These are phyloP conservation scores for Aspergillus tanneri DNA, from an alignment of 2,329 filamentous ascomycete species.

Conservation along the genomic window DNA sequence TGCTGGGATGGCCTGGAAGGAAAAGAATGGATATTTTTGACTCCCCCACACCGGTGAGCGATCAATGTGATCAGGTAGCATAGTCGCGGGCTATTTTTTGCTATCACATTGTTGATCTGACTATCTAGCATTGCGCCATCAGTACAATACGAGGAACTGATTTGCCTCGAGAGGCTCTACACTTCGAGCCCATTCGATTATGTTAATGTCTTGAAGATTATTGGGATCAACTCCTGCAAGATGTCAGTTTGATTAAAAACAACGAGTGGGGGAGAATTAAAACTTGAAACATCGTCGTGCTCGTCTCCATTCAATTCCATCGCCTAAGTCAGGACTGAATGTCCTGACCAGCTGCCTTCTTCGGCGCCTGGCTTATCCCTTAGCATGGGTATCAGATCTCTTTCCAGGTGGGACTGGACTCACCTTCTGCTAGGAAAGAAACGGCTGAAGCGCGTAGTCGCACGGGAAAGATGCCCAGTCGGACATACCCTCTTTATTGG, in stretches of 20 bases:
- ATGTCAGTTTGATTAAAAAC: too few relatives aligned
- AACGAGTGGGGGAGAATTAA: too few relatives aligned
- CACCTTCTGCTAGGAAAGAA: too few relatives aligned
- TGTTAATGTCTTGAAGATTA: too few relatives aligned
- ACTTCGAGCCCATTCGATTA: too few relatives aligned
- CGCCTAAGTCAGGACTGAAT: not conserved
- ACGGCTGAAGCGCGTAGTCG: constrained; percentile 4
- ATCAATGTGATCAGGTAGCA: not conserved
- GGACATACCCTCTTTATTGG: constrained; percentile 5
- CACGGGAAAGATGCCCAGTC: constrained; percentile 13
- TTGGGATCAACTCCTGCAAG: too few relatives aligned
- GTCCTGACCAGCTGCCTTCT: not conserved
- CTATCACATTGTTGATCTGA: not conserved
- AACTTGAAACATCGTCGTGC: too few relatives aligned
- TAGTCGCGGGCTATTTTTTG: not conserved
- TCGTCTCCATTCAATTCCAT: too few relatives aligned
- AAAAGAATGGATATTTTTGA: not conserved
- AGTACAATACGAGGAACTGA: too few relatives aligned
- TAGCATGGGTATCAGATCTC: constrained; percentile 9
- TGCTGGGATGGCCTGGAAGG: not conserved
- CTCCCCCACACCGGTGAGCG: not conserved
- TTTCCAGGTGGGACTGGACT: constrained; percentile 5
- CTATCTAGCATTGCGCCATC: too few relatives aligned
- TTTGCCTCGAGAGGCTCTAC: too few relatives aligned
- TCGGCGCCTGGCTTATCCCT: not conserved